phyloP scores from a whole-genome alignment of 257 asterid genomes.

The Nicotiana sylvestris region DNA sequence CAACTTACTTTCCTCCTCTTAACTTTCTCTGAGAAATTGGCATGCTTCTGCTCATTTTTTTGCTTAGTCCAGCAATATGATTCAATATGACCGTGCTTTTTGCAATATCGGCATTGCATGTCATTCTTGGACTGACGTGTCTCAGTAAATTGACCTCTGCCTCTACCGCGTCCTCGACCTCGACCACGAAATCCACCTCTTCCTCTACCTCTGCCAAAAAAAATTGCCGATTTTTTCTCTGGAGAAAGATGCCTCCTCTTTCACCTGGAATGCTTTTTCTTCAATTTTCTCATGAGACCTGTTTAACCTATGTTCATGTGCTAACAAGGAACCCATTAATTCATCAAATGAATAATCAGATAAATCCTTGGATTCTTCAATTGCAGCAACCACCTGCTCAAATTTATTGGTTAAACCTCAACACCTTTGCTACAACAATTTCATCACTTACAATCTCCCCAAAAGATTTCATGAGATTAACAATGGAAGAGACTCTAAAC shows the following conservation, averaged over 20 bases:
- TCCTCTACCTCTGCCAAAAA: not conserved
- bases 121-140: not conserved
- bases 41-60: not conserved
- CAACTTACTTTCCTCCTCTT: constrained; percentile 6
- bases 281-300: not conserved
- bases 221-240: not conserved
- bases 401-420: constrained; percentile 14
- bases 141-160: not conserved
- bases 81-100: constrained; percentile 5
- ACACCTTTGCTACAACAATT: not conserved
- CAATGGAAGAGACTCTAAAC: not conserved
- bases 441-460: not conserved
- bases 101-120: not conserved
- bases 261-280: too few relatives aligned
- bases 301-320: constrained; percentile 4
- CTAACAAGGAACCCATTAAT: constrained; percentile 14
- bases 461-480: not conserved
- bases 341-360: not conserved
- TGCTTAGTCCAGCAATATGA: constrained; percentile 4
- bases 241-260: too few relatives aligned
- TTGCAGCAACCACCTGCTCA: constrained; percentile 2
- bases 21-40: not conserved
- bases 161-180: not conserved
- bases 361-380: not conserved
- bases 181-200: not conserved